phyloP scores from a whole-genome alignment of 148 eudicot genomes.

The Rhododendron vialii region DNA sequence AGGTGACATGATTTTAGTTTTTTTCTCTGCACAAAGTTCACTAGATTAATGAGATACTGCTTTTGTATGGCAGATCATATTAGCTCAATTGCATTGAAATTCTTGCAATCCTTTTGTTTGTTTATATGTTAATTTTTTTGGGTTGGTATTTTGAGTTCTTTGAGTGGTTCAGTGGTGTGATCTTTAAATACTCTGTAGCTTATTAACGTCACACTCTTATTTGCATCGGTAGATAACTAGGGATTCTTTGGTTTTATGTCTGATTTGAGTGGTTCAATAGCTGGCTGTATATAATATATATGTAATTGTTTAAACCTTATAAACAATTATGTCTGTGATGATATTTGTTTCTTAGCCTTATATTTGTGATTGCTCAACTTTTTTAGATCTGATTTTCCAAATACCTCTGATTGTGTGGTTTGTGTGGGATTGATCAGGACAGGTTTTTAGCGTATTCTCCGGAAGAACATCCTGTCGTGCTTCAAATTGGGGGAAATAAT shows the following conservation, averaged over 20 bases:
- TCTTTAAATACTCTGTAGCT: not conserved
- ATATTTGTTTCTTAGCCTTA: not conserved
- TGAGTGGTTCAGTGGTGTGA: not conserved
- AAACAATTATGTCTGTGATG: not conserved
- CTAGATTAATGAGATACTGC: not conserved
- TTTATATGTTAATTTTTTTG: not conserved
- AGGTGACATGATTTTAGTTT: not conserved
- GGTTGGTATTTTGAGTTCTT: not conserved
- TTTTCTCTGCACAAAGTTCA: not conserved
- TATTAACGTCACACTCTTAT: not conserved
- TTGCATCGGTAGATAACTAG: not conserved
- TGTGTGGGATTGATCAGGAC: conserved; percentile 55
- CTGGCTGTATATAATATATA: not conserved
- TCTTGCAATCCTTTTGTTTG: not conserved
- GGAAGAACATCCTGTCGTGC: conserved; percentile 96
- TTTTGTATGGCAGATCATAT: not conserved
- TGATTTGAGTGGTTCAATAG: not conserved
- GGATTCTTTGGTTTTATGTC: not conserved
- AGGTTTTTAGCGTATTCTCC: conserved; percentile 73
- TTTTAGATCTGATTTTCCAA: not conserved
- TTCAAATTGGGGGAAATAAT: conserved; percentile 92
- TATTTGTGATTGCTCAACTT: not conserved
- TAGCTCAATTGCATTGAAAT: not conserved
- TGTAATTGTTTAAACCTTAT: not conserved
- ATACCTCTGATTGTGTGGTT: conserved; percentile 7